Evolutionary conservation across 2,329 filamentous ascomycete genomes (phyloP), one percentile per base, ranked within the genome.

Genomic region (Trichoderma citrinoviride): DNA sequence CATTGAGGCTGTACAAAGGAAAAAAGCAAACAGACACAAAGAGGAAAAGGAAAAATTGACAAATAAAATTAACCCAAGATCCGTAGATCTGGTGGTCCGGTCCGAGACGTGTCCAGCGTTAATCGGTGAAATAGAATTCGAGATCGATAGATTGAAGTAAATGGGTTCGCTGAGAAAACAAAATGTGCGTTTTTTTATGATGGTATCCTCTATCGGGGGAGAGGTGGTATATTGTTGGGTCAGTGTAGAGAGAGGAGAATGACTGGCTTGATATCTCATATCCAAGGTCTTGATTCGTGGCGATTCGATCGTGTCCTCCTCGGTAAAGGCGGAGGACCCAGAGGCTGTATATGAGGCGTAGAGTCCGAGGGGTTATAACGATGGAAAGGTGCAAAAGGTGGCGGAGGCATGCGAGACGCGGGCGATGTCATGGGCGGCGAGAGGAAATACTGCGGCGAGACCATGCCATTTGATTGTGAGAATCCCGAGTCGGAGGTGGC

Each of bases 401-500:
- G 61, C 6, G 61, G 61, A 12, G 61, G 52, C 50, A 55, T 49
- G 2, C 43, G 33, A 5, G 21, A 27, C 5, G 61, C 15, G 23
- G 61, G 61, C n/a, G 52, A 47, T 37, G 44, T 64, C 41, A 64
- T n/a, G 5, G 61, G 64, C 17, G 64, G 55, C 7, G 64, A 53
- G 41, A 63, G 58, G 44, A 66, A 49, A 7, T 41, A 65, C 17
- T 52, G 50, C 2, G 64, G 64, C 15, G 62, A 46, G 25, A 17
- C 21, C 10, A 37, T 27, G 15, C 40, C 57, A 17, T 17, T n/a
- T 0, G 64, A 65, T 10, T 44, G 37, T 6, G 64, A 65, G 37
- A 44, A 66, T 41, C 21, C 56, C n/a, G 64, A 63, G 29, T 63
- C 56, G 21, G 64, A 63, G n/a, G 49, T 57, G 10, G 64, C 40